Percentiles rank a stretch among this genome's conserved stretches.
Conservation (phyloP, 768 basidiomycete genomes). For the Macrocybe gigantea region DNA sequence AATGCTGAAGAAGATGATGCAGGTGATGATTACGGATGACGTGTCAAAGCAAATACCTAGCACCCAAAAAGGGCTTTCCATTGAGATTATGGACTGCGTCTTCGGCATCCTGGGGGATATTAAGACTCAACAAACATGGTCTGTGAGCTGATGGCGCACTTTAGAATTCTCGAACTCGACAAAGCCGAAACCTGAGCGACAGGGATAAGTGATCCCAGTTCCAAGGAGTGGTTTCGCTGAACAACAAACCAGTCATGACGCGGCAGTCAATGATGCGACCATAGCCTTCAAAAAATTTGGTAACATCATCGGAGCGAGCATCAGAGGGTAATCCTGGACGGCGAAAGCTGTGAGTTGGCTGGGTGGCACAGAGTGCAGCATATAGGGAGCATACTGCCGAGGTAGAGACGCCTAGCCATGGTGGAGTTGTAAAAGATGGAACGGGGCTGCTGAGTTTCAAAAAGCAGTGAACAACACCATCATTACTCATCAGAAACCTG, state of each 20-base stretch:
- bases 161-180: constrained; percentile 90
- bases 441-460: constrained; percentile 39
- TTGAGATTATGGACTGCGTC: constrained; percentile 86
- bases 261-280: constrained; percentile 87
- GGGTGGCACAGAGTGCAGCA: constrained; percentile 9
- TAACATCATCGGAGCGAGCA: constrained; percentile 77
- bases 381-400: constrained; percentile 55
- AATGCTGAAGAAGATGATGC: constrained; percentile 46
- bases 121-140: constrained; percentile 4
- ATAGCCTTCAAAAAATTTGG: constrained; percentile 86
- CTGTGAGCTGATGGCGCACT: constrained; percentile 28
- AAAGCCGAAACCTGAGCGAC: constrained; percentile 79
- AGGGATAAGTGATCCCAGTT: constrained; percentile 12
- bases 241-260: constrained; percentile 81
- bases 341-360: not conserved
- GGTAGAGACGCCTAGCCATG: constrained; percentile 83
- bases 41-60: constrained; percentile 42
- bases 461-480: constrained; percentile 14
- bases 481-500: constrained; percentile 20
- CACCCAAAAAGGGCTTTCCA: constrained; percentile 85
- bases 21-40: not conserved
- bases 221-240: not conserved
- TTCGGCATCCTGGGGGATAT: constrained; percentile 73
- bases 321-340: constrained; percentile 73
- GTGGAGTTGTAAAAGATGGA: constrained; percentile 25